phyloP scores from a whole-genome alignment of 2,329 filamentous ascomycete species.

The Dendryphion nanum region DNA sequence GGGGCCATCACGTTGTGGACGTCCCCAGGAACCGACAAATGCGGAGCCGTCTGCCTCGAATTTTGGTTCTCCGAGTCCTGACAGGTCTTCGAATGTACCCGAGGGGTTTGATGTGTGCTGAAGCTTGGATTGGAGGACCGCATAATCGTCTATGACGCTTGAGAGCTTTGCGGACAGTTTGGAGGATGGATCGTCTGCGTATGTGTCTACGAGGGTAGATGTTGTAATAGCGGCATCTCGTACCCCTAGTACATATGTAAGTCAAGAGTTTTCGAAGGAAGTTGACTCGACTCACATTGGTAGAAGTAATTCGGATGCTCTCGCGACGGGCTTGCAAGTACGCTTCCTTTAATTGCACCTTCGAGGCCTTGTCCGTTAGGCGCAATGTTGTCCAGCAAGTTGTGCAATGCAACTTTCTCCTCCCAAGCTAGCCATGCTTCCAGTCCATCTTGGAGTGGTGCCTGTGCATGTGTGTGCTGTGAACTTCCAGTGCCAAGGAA shows the following conservation, averaged over 20 bases:
- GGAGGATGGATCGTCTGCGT: constrained; percentile 31
- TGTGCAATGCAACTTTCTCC: constrained; percentile 36
- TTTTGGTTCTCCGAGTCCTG: constrained; percentile 45
- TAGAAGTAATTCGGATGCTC: constrained; percentile 45
- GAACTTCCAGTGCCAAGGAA: constrained; percentile 10
- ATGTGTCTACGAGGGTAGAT: constrained; percentile 41
- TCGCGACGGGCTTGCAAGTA: constrained; percentile 45
- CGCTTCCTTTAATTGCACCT: constrained; percentile 39
- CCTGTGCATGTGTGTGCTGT: constrained; percentile 16
- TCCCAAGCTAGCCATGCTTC: constrained; percentile 38
- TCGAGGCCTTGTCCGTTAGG: constrained; percentile 40
- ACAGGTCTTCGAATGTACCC: constrained; percentile 30
- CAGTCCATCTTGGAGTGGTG: constrained; percentile 27
- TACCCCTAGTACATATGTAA: constrained; percentile 39
- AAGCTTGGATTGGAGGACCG: constrained; percentile 32
- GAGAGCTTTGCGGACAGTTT: constrained; percentile 24
- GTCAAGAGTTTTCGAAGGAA: not conserved
- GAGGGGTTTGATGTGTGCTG: constrained; percentile 42
- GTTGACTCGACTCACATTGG: constrained; percentile 35
- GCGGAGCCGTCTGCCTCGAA: constrained; percentile 40
- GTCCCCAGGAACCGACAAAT: constrained; percentile 41
- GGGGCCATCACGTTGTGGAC: constrained; percentile 46
- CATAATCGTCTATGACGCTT: constrained; percentile 32
- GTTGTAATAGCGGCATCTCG: constrained; percentile 46
- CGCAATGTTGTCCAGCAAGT: constrained; percentile 43